Evolutionary conservation across 192 early-diverging fungal genomes (phyloP).

Genomic region (Dispira simplex): DNA sequence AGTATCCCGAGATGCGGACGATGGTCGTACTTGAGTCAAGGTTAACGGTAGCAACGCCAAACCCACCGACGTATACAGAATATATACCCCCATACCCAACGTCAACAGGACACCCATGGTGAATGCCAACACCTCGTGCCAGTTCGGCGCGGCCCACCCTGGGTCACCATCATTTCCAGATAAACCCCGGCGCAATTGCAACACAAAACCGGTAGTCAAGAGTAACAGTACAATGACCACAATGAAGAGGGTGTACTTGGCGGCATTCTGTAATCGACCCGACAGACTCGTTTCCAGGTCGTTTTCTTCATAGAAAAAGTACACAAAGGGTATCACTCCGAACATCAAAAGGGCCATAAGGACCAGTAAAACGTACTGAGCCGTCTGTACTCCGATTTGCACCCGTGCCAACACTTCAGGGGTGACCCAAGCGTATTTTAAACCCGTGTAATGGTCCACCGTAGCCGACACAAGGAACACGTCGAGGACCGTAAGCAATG

Average conservation of each 20-base stretch:
- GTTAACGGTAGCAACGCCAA: slow-evolving; percentile 1
- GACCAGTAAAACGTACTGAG: slow-evolving; percentile 36
- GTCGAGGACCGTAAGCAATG: slow-evolving; percentile 34
- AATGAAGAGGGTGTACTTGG: slow-evolving; percentile 40
- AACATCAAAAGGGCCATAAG: slow-evolving; percentile 29
- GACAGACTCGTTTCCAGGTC: slow-evolving; percentile 23
- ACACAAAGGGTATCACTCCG: slow-evolving; percentile 38
- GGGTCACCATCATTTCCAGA: slow-evolving; percentile 24
- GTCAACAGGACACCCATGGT: slow-evolving; percentile 27
- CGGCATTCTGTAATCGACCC: slow-evolving; percentile 23
- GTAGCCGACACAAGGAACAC: slow-evolving; percentile 40
- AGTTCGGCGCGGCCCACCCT: slow-evolving; percentile 17
- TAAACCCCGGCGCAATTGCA: slow-evolving; percentile 20
- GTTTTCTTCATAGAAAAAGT: slow-evolving; percentile 43
- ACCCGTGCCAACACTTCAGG: slow-evolving; percentile 27
- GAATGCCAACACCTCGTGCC: slow-evolving; percentile 25
- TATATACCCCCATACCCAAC: slow-evolving; percentile 32
- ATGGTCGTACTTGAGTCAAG: background rate
- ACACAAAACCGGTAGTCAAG: slow-evolving; percentile 31
- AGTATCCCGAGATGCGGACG: background rate
- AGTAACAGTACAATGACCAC: slow-evolving; percentile 27
- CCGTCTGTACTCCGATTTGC: slow-evolving; percentile 18
- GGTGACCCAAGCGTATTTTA: slow-evolving; percentile 41
- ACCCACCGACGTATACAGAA: slow-evolving; percentile 26
- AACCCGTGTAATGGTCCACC: slow-evolving; percentile 28